Conservation (phyloP, 306 rosid genomes). For the Alnus rubra region DNA sequence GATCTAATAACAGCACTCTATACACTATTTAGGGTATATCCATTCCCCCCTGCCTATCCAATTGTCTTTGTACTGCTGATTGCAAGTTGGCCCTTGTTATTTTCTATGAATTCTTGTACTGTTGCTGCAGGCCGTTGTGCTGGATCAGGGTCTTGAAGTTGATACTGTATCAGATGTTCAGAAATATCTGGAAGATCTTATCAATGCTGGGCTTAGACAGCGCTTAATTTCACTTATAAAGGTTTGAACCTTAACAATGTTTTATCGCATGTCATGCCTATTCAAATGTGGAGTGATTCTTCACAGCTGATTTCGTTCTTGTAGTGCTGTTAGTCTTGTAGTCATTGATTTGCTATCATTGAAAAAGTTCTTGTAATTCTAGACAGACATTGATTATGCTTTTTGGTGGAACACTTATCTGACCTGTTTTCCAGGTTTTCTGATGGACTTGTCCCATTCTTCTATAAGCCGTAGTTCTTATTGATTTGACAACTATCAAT, state of each 20-base stretch:
- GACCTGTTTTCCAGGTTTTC: not conserved
- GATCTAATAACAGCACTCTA: slow-evolving; percentile 82
- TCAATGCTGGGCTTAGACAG: slow-evolving; percentile 76
- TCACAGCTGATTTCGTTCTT: not conserved
- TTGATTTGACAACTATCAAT: not conserved
- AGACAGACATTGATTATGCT: not conserved
- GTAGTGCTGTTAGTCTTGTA: not conserved
- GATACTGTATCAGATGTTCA: slow-evolving; percentile 77
- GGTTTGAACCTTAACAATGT: slow-evolving; percentile 46
- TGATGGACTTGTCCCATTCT: not conserved
- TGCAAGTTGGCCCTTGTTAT: slow-evolving; percentile 7
- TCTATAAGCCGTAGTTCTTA: not conserved
- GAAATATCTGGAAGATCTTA: slow-evolving; percentile 81
- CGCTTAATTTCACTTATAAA: slow-evolving; percentile 81
- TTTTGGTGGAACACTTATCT: not conserved
- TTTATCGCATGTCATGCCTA: not conserved
- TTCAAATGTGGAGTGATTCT: not conserved
- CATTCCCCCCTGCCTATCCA: slow-evolving; percentile 17
- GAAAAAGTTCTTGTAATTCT: slow-evolving; percentile 4
- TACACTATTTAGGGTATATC: slow-evolving; percentile 76
- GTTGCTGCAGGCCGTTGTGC: slow-evolving; percentile 80
- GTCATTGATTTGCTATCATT: not conserved
- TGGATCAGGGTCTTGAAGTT: slow-evolving; percentile 88
- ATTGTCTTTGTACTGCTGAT: slow-evolving; percentile 19
- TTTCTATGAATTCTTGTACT: slow-evolving; percentile 23